Percentiles rank a stretch among this genome's conserved stretches.
These are phyloP conservation scores for Boletus reticulatus DNA, from an alignment of 768 basidiomycete genomes.

Conservation along the genomic window DNA sequence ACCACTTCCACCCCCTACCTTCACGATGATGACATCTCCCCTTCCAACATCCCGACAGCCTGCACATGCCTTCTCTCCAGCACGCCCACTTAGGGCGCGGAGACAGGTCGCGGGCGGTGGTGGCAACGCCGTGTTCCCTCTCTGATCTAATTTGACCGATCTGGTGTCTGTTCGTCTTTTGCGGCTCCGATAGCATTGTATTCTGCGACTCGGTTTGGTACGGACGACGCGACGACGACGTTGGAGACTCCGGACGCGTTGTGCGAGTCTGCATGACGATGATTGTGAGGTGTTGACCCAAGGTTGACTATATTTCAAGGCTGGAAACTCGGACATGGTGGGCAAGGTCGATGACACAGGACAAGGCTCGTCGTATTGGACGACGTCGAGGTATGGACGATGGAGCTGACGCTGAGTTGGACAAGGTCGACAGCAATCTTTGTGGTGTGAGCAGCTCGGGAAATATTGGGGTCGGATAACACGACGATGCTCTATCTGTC, in stretches of 20 bases:
- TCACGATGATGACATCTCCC: not conserved
- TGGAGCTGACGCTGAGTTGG: not conserved
- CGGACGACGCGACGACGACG: not conserved
- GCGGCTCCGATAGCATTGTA: not conserved
- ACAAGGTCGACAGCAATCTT: not conserved
- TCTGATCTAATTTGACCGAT: too few relatives aligned
- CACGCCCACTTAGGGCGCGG: constrained; percentile 17
- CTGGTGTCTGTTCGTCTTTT: too few relatives aligned
- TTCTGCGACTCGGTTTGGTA: constrained; percentile 1
- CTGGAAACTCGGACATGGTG: not conserved
- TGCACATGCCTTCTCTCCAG: constrained; percentile 12
- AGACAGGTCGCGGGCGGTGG: too few relatives aligned
- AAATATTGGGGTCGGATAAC: not conserved
- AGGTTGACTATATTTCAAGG: not conserved
- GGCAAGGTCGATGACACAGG: not conserved
- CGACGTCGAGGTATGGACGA: not conserved
- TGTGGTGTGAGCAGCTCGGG: too few relatives aligned
- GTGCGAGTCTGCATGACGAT: not conserved
- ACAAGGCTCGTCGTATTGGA: not conserved
- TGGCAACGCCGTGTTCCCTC: too few relatives aligned
- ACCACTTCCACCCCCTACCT: not conserved
- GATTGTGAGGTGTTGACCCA: not conserved
- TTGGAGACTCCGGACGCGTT: not conserved
- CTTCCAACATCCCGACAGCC: not conserved
- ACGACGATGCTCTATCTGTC: not conserved